Evolutionary conservation across 2,329 filamentous ascomycete species (phyloP).

Genomic region (Botryosphaeria dothidea): DNA sequence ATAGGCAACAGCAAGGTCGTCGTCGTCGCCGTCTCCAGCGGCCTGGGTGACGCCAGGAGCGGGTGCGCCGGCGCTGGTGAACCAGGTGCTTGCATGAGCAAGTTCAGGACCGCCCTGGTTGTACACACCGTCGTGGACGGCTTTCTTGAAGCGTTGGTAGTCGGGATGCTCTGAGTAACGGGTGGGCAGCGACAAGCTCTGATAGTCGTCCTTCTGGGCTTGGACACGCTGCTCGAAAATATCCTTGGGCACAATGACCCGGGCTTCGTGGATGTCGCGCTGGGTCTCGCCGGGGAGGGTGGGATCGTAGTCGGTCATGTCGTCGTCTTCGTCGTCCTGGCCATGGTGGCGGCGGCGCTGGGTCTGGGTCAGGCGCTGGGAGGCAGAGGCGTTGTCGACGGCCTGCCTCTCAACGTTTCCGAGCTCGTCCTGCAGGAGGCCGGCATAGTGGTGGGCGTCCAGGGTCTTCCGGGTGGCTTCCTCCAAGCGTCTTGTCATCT

Average conservation of each 20-base stretch:
- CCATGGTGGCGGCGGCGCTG: slow-evolving; percentile 2
- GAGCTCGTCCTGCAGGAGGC: slow-evolving; percentile 47
- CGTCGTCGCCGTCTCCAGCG: slow-evolving; percentile 55
- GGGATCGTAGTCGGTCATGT: slow-evolving; percentile 41
- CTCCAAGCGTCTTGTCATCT: slow-evolving; percentile 58
- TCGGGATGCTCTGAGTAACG: slow-evolving; percentile 61
- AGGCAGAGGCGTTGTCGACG: slow-evolving; percentile 27
- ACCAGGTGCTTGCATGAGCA: slow-evolving; percentile 63
- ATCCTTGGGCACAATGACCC: slow-evolving; percentile 36
- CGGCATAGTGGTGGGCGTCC: slow-evolving; percentile 54
- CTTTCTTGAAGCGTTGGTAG: slow-evolving; percentile 62
- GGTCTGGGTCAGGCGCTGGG: slow-evolving; percentile 12
- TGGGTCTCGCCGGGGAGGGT: slow-evolving; percentile 41
- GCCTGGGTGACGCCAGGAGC: slow-evolving; percentile 42
- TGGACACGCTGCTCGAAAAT: slow-evolving; percentile 40
- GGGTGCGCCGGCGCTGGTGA: slow-evolving; percentile 52
- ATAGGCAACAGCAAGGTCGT: slow-evolving; percentile 68
- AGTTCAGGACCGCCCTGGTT: slow-evolving; percentile 55
- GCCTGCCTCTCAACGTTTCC: slow-evolving; percentile 41
- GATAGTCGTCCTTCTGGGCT: slow-evolving; percentile 46
- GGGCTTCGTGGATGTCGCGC: slow-evolving; percentile 30
- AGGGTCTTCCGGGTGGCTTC: slow-evolving; percentile 58
- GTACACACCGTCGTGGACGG: slow-evolving; percentile 63
- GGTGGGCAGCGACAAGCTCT: slow-evolving; percentile 35
- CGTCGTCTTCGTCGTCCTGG: slow-evolving; percentile 36